Percentiles rank a stretch among this genome's conserved stretches.
These are phyloP conservation scores for Yarrowia sp. DNA, from an alignment of 805 yeast genomes.

Conservation along the genomic window DNA sequence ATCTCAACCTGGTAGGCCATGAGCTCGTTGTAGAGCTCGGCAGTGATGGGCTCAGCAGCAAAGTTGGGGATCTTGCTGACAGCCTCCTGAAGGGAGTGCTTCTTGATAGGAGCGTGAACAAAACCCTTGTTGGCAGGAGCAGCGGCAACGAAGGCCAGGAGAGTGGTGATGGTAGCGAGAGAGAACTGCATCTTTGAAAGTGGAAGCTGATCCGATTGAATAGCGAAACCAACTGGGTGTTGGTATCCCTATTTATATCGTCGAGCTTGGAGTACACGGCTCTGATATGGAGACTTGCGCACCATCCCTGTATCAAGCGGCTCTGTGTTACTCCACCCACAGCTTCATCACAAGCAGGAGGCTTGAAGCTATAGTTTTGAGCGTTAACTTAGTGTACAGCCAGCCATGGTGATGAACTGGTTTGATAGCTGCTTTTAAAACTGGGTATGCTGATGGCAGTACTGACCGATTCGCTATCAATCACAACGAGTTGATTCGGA, in stretches of 20 bases:
- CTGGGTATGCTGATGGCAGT: too few species aligned
- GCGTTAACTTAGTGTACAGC: not conserved
- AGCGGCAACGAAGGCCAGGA: constrained; percentile 18
- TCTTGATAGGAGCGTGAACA: constrained; percentile 14
- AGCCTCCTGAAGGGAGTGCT: not conserved
- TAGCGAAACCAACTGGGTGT: not conserved
- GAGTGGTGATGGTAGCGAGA: constrained; percentile 16
- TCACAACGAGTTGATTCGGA: too few species aligned
- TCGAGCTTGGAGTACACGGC: not conserved
- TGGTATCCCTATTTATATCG: constrained; percentile 1
- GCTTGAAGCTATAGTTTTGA: not conserved
- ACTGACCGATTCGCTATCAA: too few species aligned
- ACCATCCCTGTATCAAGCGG: not conserved
- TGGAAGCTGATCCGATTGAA: not conserved
- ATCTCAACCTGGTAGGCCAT: constrained; percentile 6
- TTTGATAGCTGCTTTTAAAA: too few species aligned
- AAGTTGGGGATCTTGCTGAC: constrained; percentile 15
- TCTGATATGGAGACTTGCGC: not conserved
- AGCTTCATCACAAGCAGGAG: not conserved
- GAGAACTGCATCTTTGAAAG: constrained; percentile 3
- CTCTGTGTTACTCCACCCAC: constrained; percentile 5
- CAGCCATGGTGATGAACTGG: too few species aligned
- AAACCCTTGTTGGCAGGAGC: constrained; percentile 4
- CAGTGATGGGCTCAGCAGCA: not conserved
- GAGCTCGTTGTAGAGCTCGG: constrained; percentile 12